phyloP scores from a whole-genome alignment of 2,329 filamentous ascomycete genomes.

The Epicoccum nigrum region DNA sequence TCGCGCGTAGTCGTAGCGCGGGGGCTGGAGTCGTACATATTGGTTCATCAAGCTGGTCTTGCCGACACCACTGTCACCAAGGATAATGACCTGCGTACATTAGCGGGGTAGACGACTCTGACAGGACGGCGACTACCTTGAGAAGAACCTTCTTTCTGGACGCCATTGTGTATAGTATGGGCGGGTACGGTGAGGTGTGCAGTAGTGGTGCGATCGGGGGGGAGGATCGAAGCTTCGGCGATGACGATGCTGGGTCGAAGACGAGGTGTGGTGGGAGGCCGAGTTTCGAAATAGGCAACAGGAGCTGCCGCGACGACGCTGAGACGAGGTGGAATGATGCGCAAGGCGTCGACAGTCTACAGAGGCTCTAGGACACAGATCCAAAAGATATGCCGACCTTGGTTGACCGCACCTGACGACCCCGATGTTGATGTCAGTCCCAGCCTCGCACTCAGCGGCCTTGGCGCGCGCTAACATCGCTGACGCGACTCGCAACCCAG shows the following conservation, averaged over 20 bases:
- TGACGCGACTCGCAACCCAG: neutral
- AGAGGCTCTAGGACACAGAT: neutral
- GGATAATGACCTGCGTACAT: slow-evolving; percentile 83
- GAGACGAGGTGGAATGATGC: neutral
- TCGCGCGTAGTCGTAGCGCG: neutral
- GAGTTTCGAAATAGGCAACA: neutral
- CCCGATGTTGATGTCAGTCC: slow-evolving; percentile 16
- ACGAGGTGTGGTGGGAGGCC: slow-evolving; percentile 5
- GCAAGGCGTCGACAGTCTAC: neutral
- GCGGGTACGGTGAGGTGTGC: slow-evolving; percentile 8
- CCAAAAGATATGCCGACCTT: slow-evolving; percentile 8
- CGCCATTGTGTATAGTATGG: slow-evolving; percentile 34
- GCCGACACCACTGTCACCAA: slow-evolving; percentile 97
- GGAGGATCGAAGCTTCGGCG: slow-evolving; percentile 7
- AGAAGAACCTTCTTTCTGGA: slow-evolving; percentile 81
- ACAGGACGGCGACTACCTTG: slow-evolving; percentile 66
- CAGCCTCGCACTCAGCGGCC: slow-evolving; percentile 15
- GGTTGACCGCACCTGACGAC: neutral
- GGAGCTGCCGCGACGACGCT: neutral
- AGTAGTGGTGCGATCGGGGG: slow-evolving; percentile 4
- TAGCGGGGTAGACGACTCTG: slow-evolving; percentile 8
- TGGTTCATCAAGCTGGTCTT: slow-evolving; percentile 99
- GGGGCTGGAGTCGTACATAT: slow-evolving; percentile 75
- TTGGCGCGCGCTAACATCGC: slow-evolving; percentile 6
- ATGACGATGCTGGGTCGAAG: slow-evolving; percentile 11